These are phyloP conservation scores for Sanghuangporus baumii DNA, from an alignment of 1,284 basidiomycete species.

Conservation along the genomic window DNA sequence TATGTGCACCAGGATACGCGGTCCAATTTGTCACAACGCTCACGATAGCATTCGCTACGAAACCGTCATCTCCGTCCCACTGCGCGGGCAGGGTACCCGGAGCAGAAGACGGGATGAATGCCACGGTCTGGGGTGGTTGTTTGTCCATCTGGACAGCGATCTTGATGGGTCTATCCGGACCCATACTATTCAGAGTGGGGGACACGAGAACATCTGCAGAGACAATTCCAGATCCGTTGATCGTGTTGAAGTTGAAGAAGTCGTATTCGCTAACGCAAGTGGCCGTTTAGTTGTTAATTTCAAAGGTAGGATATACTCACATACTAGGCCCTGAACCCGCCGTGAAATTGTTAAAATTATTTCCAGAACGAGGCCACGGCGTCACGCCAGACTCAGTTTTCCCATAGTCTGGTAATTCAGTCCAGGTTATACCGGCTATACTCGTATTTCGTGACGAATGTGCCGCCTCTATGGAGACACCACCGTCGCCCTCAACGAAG, in stretches of 20 bases:
- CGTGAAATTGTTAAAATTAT: slow-evolving; percentile 47
- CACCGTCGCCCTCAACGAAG: slow-evolving; percentile 59
- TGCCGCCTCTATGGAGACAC: slow-evolving; percentile 59
- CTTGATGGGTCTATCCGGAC: slow-evolving; percentile 45
- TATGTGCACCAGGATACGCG: slow-evolving; percentile 49
- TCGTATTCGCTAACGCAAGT: slow-evolving; percentile 47
- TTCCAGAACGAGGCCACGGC: slow-evolving; percentile 51
- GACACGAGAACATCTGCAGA: slow-evolving; percentile 46
- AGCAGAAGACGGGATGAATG: slow-evolving; percentile 45
- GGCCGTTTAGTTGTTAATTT: too few species aligned
- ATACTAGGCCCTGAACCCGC: slow-evolving; percentile 55
- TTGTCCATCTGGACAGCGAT: slow-evolving; percentile 54
- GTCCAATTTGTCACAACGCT: slow-evolving; percentile 34
- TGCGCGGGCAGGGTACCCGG: slow-evolving; percentile 42
- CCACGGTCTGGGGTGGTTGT: slow-evolving; percentile 34
- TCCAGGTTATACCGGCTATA: slow-evolving; percentile 50
- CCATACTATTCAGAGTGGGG: slow-evolving; percentile 55
- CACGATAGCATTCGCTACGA: slow-evolving; percentile 48
- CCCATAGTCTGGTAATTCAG: slow-evolving; percentile 52
- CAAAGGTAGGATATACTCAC: slow-evolving; percentile 29
- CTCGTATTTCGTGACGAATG: slow-evolving; percentile 49
- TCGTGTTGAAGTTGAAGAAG: slow-evolving; percentile 49
- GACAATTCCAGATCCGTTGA: slow-evolving; percentile 37
- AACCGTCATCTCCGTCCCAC: slow-evolving; percentile 48
- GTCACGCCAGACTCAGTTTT: slow-evolving; percentile 57